phyloP scores from a whole-genome alignment of 805 yeast species.

The Saccharomycopsis sp. region DNA sequence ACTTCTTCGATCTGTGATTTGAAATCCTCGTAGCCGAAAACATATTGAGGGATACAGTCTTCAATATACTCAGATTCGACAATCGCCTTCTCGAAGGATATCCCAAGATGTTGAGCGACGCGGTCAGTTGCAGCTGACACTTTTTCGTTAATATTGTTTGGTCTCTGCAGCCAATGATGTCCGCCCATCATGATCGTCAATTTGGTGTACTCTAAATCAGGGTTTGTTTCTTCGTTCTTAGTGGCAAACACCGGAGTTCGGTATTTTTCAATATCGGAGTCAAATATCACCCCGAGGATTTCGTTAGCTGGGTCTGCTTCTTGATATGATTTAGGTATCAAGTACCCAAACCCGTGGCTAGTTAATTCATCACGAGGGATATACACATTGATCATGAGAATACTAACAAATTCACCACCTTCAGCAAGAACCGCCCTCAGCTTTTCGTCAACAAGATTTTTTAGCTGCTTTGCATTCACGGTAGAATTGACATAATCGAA shows the following conservation, averaged over 20 bases:
- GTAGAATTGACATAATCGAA: constrained; percentile 60
- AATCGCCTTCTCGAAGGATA: constrained; percentile 18
- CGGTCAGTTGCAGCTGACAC: neutral
- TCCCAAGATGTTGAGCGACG: neutral
- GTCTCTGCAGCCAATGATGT: constrained; percentile 36
- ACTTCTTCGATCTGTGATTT: constrained; percentile 23
- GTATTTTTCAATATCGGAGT: constrained; percentile 71
- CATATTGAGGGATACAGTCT: constrained; percentile 73
- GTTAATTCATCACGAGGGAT: constrained; percentile 36
- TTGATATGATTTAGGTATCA: constrained; percentile 55
- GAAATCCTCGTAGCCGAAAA: constrained; percentile 51
- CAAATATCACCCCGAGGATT: constrained; percentile 83
- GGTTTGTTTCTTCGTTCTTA: constrained; percentile 20
- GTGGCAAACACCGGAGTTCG: constrained; percentile 28
- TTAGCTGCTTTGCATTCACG: constrained; percentile 35
- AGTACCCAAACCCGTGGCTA: constrained; percentile 75
- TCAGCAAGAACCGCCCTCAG: constrained; percentile 2
- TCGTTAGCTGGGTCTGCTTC: constrained; percentile 32
- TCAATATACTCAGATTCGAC: constrained; percentile 38
- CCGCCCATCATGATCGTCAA: constrained; percentile 93
- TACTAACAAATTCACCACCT: constrained; percentile 28
- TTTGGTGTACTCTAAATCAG: constrained; percentile 44
- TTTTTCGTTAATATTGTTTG: neutral
- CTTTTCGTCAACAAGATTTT: neutral
- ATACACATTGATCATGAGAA: constrained; percentile 66